These are phyloP conservation scores for Endogone sp. DNA, from an alignment of 192 early-diverging fungal genomes.

Conservation along the genomic window DNA sequence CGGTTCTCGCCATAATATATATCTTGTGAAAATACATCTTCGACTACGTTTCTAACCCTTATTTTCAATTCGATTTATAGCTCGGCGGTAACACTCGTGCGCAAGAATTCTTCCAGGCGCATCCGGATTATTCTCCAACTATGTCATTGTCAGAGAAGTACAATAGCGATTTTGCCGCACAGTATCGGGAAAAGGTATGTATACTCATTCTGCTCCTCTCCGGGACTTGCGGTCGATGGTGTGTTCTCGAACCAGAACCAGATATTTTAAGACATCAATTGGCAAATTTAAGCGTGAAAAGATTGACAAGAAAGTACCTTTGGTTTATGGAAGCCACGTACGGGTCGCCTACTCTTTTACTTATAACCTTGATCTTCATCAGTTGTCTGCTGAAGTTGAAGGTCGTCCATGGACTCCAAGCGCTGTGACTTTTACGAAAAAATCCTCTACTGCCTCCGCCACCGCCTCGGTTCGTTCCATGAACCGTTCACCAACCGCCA, in stretches of 20 bases:
- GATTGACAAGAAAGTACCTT: too few species aligned
- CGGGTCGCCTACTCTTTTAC: too few species aligned
- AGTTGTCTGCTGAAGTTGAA: constrained; percentile 58
- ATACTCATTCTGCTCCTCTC: neutral
- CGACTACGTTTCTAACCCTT: too few species aligned
- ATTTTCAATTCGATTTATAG: constrained; percentile 30
- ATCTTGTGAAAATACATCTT: too few species aligned
- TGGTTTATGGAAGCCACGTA: too few species aligned
- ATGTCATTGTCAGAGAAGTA: constrained; percentile 88
- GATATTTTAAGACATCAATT: too few species aligned
- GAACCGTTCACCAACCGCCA: constrained; percentile 4
- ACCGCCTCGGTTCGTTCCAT: constrained; percentile 2
- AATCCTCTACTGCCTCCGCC: constrained; percentile 9
- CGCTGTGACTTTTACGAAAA: neutral
- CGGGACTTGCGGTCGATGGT: too few species aligned
- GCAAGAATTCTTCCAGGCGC: constrained; percentile 78
- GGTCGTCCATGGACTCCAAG: constrained; percentile 50
- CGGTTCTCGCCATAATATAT: too few species aligned
- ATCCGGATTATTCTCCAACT: constrained; percentile 67
- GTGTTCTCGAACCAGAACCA: too few species aligned
- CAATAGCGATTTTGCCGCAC: constrained; percentile 75
- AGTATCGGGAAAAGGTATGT: constrained; percentile 86
- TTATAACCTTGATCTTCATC: neutral
- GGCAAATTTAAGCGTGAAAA: too few species aligned
- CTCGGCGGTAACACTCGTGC: constrained; percentile 88